These are phyloP conservation scores for Nemania bipapillata DNA, from an alignment of 2,329 filamentous ascomycete genomes.

Conservation along the genomic window DNA sequence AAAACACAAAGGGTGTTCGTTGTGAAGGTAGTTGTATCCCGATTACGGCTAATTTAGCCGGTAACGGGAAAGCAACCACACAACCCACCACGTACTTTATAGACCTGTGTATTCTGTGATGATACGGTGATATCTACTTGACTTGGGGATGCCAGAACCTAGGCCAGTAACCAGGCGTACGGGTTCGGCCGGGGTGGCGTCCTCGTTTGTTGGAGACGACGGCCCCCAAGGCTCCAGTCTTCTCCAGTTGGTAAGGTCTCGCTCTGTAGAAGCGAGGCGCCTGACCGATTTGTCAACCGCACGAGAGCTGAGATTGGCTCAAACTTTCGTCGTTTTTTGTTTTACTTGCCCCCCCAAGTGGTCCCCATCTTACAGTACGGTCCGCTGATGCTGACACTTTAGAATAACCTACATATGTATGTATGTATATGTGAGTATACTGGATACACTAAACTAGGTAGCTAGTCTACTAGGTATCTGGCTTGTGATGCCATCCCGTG, in stretches of 20 bases:
- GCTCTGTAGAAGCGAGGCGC: no score
- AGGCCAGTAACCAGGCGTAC: conserved; percentile 32
- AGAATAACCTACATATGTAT: conserved; percentile 26
- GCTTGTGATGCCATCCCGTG: no score
- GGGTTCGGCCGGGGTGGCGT: conserved; percentile 29
- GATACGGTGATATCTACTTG: neutral
- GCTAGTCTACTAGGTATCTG: no score
- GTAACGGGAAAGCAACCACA: neutral
- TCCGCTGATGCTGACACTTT: conserved; percentile 32
- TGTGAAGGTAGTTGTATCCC: neutral
- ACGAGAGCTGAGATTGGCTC: conserved; percentile 26
- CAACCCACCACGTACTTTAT: neutral
- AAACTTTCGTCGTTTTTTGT: no score
- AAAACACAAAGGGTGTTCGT: neutral
- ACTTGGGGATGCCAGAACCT: neutral
- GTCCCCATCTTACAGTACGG: conserved; percentile 1
- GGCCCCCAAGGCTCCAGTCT: conserved; percentile 18
- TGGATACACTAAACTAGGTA: no score
- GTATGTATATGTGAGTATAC: neutral
- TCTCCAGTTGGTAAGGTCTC: neutral
- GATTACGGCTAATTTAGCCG: conserved; percentile 23
- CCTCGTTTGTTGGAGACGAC: conserved; percentile 11
- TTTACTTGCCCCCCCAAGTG: no score
- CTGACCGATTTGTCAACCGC: conserved; percentile 35
- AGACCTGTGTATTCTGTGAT: neutral